Percentiles rank a stretch among this genome's conserved stretches.
These are phyloP conservation scores for Daldinia loculata DNA, from an alignment of 495 filamentous ascomycete species.

Conservation along the genomic window DNA sequence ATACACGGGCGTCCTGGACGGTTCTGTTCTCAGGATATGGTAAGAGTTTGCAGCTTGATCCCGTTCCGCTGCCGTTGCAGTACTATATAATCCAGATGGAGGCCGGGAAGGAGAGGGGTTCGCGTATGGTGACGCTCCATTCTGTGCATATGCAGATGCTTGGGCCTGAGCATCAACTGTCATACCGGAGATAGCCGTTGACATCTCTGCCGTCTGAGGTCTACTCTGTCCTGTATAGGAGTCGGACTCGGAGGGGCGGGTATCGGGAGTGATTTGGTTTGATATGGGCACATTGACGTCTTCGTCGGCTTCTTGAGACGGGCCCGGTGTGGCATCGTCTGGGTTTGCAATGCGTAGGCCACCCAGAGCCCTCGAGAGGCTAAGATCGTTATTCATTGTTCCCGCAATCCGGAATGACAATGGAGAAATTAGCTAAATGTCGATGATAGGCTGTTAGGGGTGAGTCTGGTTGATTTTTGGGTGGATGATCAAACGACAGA, in stretches of 20 bases:
- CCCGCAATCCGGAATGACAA: conserved; percentile 19
- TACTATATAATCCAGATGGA: conserved; percentile 63
- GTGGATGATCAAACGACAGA: conserved; percentile 16
- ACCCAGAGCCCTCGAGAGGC: conserved; percentile 89
- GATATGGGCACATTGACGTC: conserved; percentile 40
- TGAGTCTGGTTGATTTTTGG: conserved; percentile 3
- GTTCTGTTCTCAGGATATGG: conserved; percentile 68
- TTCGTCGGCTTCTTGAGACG: conserved; percentile 55
- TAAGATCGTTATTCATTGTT: conserved; percentile 89
- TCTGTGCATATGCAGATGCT: conserved; percentile 36
- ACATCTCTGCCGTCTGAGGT: conserved; percentile 49
- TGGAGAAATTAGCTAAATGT: conserved; percentile 1
- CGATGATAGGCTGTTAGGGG: conserved; percentile 29
- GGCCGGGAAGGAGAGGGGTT: conserved; percentile 57
- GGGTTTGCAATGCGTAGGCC: conserved; percentile 98
- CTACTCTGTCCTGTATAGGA: conserved; percentile 32
- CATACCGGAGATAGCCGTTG: conserved; percentile 17
- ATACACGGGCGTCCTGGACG: conserved; percentile 68
- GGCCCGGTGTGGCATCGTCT: conserved; percentile 75
- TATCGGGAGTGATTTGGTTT: conserved; percentile 29
- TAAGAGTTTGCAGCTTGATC: conserved; percentile 55
- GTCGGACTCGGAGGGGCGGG: conserved; percentile 29
- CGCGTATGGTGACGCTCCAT: conserved; percentile 41
- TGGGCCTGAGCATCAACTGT: conserved; percentile 28
- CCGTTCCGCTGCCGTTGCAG: conserved; percentile 45